Conservation (phyloP, 306 rosid species). For the Cicer pinnatifidum region DNA sequence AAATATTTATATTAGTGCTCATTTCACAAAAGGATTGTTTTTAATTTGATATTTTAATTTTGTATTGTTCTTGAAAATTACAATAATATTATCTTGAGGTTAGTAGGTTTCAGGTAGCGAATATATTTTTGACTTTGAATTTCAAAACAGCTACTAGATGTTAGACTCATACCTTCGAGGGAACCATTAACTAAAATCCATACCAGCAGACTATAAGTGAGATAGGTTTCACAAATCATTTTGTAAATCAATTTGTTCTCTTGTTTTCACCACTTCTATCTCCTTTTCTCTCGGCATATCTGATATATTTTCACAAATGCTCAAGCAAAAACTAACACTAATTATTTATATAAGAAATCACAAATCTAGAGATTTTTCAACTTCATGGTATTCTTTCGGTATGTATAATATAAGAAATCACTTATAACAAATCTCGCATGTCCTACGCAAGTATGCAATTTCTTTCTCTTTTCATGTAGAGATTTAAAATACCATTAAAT, state of each 20-base stretch:
- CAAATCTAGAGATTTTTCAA: not conserved
- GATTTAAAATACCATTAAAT: conserved; percentile 13
- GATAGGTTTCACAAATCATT: not conserved
- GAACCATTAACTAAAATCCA: not conserved
- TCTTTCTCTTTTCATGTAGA: not conserved
- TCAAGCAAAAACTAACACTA: not conserved
- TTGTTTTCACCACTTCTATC: conserved; percentile 1
- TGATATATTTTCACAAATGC: not conserved
- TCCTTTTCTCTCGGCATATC: not conserved
- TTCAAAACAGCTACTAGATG: not conserved
- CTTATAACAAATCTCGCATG: conserved; percentile 19
- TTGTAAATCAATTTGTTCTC: not conserved
- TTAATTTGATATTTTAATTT: not conserved
- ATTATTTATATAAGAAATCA: not conserved
- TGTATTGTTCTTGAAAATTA: not conserved
- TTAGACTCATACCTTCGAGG: not conserved
- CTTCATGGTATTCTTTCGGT: conserved; percentile 12
- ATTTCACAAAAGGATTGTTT: not conserved
- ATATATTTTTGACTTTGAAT: not conserved
- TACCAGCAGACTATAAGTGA: not conserved
- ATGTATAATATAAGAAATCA: conserved; percentile 26
- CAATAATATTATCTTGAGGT: not conserved
- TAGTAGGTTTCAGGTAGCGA: not conserved
- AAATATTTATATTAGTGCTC: not conserved
- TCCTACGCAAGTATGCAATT: conserved; percentile 25